Base-by-base conservation (phyloP, 192 early-diverging fungal genomes). In the Mortierella hygrophila region DNA sequence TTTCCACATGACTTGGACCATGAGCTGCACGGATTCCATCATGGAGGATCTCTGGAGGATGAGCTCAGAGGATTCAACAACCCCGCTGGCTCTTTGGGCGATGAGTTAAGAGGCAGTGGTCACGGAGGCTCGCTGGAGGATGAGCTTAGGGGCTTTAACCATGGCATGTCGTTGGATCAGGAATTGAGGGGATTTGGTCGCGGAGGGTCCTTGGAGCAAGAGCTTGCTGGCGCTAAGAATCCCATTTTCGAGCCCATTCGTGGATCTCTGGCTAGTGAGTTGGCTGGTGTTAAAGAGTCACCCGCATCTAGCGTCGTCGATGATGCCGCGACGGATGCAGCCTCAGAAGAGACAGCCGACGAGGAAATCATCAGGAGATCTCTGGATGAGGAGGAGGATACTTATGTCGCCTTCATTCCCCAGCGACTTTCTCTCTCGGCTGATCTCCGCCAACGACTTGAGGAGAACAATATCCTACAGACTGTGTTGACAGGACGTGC, bases 381-480 rank as follows among this genome's bases (percentile, higher is more conserved):
- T n/a, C 3, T 52, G 49, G 74, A 75, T 1, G 74, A 76, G 5
- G 10, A 23, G 8, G 52, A 76, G 11, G 49, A 60, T 35, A 70
- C 29, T 0, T 32, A 54, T 32, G 29, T 47, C 23, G 6, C 63
- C 6, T 16, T n/a, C 2, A 21, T 73, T 15, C 78, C 79, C 9
- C 84, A 80, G 38, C 75, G 84, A 41, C 49, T 78, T 41, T 86
- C 84, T 21, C 70, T 86, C 16, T 86, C 84, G n/a, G 84, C 79
- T 6, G 84, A 86, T 20, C 79, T 86, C 15, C 79, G 78, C 49
- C 78, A 86, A 38, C 74, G 75, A 16, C 71, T 86, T 3, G 84
- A 81, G 32, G 84, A 81, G 29, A 77, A 81, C 72, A 86, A 86
- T 40, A 86, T 86, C 47, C 42, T 86, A 11, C 84, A 86, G 65